Evolutionary conservation across 352 stramenopile species (phyloP), one percentile per base, ranked within the genome.

Genomic region (Achlya hypogyna): DNA sequence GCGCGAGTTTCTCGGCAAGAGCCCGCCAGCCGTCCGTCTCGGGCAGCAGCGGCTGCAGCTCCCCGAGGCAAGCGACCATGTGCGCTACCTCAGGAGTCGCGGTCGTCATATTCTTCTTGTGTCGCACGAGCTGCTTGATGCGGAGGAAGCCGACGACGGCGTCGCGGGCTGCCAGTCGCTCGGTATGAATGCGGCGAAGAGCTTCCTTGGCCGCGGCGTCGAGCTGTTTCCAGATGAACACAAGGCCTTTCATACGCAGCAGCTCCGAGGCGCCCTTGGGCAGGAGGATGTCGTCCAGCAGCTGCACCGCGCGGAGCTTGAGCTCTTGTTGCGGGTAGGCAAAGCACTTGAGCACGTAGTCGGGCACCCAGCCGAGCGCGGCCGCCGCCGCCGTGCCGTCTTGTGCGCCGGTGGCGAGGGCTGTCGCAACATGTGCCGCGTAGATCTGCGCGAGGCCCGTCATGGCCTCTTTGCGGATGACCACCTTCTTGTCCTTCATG

Each of bases 401-500:
- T 56, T 20, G 74, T 63, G 53, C 69, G 71, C 82, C 81, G 90
- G 23, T 75, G 9, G 40, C 34, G 27, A 49, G 51, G 18, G 20
- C 77, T 0, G 74, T 64, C 9, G 86, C 87, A 43, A 95, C 69
- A 62, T 95, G 85, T 4, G 77, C 70, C 18, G 73, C 79, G 43
- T 88, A 95, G 14, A 93, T 81, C 71, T 93, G 86, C 27, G 83
- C 89, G 18, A 95, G 72, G 0, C 86, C 86, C 14, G 86, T 95
- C 86, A 95, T 95, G 10, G 86, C 89, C 69, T 95, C 86, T 59
- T 93, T 95, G 18, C 86, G 74, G 27, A 93, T 42, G 0, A 77
- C 58, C 1, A 92, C 78, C 52, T 83, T 90, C 62, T 95, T 95
- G 70, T 95, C 86, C 63, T 93, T 93, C 84, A 95, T 91, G 10